Conservation (phyloP, 108 stramenopile genomes). For the Asterionellopsis glacialis region DNA sequence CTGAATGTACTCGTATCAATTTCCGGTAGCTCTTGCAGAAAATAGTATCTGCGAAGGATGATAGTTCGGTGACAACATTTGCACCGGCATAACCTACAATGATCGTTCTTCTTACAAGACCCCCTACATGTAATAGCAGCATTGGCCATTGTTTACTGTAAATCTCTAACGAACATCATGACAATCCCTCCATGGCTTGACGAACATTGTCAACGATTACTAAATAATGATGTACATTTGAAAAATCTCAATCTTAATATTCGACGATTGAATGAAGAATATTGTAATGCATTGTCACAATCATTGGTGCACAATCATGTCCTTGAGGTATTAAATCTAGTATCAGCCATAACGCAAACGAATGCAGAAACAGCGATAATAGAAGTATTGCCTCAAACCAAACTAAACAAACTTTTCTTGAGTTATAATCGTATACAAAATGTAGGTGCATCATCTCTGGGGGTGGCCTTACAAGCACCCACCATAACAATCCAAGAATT, state of each 20-base stretch:
- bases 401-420: conserved; percentile 39
- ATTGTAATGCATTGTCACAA: conserved; percentile 14
- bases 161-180: conserved; percentile 18
- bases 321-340: conserved; percentile 32
- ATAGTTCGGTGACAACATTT: too few species aligned
- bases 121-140: too few species aligned
- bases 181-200: conserved; percentile 22
- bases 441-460: conserved; percentile 25
- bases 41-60: too few species aligned
- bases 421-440: conserved; percentile 42
- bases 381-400: conserved; percentile 12
- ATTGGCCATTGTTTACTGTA: too few species aligned
- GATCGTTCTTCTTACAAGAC: too few species aligned
- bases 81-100: too few species aligned
- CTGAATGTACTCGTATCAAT: too few species aligned
- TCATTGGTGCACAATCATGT: conserved; percentile 22
- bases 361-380: conserved; percentile 6
- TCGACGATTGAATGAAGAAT: conserved; percentile 23
- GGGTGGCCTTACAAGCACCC: not conserved
- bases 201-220: conserved; percentile 16
- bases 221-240: conserved; percentile 8
- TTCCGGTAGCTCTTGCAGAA: too few species aligned
- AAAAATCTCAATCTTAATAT: conserved; percentile 43
- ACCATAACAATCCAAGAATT: conserved; percentile 19
- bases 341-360: conserved; percentile 12